Base-by-base conservation (phyloP, 345 rosid species). In the Orychophragmus violaceus region DNA sequence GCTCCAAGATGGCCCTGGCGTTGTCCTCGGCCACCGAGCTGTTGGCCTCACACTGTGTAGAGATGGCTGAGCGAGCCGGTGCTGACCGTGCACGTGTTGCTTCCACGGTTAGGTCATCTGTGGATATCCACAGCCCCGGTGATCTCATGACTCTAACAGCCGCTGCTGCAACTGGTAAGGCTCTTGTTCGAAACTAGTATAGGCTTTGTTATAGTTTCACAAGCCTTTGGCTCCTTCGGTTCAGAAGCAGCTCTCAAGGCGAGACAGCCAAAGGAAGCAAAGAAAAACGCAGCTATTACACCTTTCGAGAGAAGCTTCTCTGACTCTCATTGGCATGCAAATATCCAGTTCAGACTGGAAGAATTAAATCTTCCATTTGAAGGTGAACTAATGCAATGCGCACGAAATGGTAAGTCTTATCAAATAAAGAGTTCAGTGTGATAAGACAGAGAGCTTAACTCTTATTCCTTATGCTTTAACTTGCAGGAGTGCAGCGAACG, bases 71-170 rank as follows among this genome's bases (percentile, higher is more conserved):
- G 77, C 66, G 78, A 33, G 81, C 84, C 0, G 95, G 98, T 55
- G 95, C 89, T 32, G 96, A 89, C 54, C 90, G 79, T 56, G 83
- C 82, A 63, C 88, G 79, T 23, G 72, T 91, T 36, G 83, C 87
- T 70, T 76, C 87, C 36, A 83, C 78, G 5, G 89, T 89, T 16
- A 79, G 81, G 62, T 92, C 98, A 61, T 91, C 93, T 5, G 83
- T 92, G n/a, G 98, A 89, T 64, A 78, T 89, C 41, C 88, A 74
- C 22, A 82, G 82, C 62, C 84, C 98, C 0, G 87, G 98, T 30
- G 95, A 92, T 81, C 87, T 92, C 22, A 74, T 84, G 80, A 92
- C 98, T 52, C 86, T 89, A 18, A 89, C 98, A 49, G 98, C 98
- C 4, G 89, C 96, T 18, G 96, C 98, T 21, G 96, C 93, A 55